Conservation (phyloP, 345 rosid species). For the Populus simonii region DNA sequence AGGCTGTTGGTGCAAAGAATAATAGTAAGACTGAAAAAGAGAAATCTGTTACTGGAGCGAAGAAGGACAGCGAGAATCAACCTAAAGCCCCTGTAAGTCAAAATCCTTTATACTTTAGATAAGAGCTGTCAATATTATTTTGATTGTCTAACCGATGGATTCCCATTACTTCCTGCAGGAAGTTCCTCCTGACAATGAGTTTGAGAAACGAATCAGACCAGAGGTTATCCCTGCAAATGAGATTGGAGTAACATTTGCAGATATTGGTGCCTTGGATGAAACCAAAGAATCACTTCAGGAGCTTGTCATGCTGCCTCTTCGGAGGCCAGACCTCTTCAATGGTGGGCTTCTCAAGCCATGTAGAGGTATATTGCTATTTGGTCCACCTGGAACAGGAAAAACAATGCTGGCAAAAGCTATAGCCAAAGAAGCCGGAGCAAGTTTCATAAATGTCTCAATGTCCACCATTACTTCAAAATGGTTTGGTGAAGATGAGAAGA, state of each 20-base stretch:
- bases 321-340: slow-evolving; percentile 90
- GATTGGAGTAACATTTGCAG: slow-evolving; percentile 94
- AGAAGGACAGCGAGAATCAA: slow-evolving; percentile 67
- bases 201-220: slow-evolving; percentile 94
- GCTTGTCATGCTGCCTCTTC: slow-evolving; percentile 95
- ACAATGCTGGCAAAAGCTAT: slow-evolving; percentile 99
- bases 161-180: slow-evolving; percentile 44
- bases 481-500: slow-evolving; percentile 99
- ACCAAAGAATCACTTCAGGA: slow-evolving; percentile 94
- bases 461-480: slow-evolving; percentile 98
- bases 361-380: slow-evolving; percentile 89
- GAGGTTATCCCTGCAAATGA: slow-evolving; percentile 94
- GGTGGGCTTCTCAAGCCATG: slow-evolving; percentile 98
- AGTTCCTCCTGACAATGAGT: slow-evolving; percentile 87
- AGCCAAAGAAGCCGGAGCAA: slow-evolving; percentile 98
- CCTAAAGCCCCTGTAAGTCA: slow-evolving; percentile 59
- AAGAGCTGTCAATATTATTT: not conserved
- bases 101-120: not conserved
- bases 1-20: slow-evolving; percentile 49
- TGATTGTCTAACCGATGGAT: slow-evolving; percentile 5
- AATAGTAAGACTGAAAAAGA: slow-evolving; percentile 59
- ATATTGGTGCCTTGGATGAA: slow-evolving; percentile 89
- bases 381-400: slow-evolving; percentile 99
- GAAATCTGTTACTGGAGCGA: slow-evolving; percentile 54
- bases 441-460: slow-evolving; percentile 98